phyloP scores from a whole-genome alignment of 495 filamentous ascomycete genomes.

The Aspergillus conjunctus region DNA sequence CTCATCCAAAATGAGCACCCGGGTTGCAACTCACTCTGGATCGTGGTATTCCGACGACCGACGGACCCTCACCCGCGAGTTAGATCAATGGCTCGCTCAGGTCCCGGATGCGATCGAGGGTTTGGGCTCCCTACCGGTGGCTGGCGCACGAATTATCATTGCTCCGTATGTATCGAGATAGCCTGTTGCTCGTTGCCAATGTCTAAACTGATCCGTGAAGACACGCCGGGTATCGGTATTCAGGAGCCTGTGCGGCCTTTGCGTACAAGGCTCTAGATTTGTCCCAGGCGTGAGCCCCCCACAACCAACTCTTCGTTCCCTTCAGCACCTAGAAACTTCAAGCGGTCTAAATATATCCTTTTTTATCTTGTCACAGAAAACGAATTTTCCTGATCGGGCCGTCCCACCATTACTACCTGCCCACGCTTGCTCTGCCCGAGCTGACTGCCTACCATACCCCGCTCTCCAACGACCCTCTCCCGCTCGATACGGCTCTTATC shows the following conservation, averaged over 20 bases:
- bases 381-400: constrained; percentile 93
- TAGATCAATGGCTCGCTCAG: constrained; percentile 75
- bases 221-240: constrained; percentile 96
- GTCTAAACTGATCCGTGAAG: constrained; percentile 49
- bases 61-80: constrained; percentile 62
- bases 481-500: constrained; percentile 69
- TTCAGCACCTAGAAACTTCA: not conserved
- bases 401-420: constrained; percentile 84
- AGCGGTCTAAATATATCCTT: not conserved
- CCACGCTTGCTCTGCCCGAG: constrained; percentile 73
- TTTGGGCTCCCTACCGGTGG: constrained; percentile 62
- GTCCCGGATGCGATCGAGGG: constrained; percentile 67
- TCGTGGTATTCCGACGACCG: constrained; percentile 81
- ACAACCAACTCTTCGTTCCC: not conserved
- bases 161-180: constrained; percentile 72
- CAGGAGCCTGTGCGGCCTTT: constrained; percentile 89
- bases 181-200: not conserved
- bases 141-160: constrained; percentile 85
- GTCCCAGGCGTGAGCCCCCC: constrained; percentile 63
- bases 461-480: constrained; percentile 73
- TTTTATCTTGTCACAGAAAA: constrained; percentile 57
- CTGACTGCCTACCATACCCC: constrained; percentile 82
- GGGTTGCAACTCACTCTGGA: constrained; percentile 70
- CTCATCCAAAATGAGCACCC: constrained; percentile 52
- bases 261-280: constrained; percentile 92